A percentile compares a stretch with the other conserved stretches of the same genome.
Conservation (phyloP, 2,329 filamentous ascomycete species). For the Diaporthe destruens region DNA sequence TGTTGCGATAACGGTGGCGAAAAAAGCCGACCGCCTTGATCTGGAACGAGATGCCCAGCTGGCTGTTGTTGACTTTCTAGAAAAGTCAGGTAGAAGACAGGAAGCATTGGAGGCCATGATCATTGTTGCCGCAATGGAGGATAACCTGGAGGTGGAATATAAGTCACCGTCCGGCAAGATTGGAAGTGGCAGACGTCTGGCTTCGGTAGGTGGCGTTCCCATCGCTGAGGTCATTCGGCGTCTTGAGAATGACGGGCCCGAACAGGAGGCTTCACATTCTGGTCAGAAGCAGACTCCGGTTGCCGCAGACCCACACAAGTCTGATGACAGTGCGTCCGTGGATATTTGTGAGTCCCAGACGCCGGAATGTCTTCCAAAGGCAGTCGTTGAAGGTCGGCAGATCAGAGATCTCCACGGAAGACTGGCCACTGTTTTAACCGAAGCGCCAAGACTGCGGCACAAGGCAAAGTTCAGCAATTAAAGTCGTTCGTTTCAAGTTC, state of each 20-base stretch:
- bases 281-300: neutral
- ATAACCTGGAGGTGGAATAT: neutral
- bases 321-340: no score
- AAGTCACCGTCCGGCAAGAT: neutral
- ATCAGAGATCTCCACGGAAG: slow-evolving; percentile 5
- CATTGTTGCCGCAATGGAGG: neutral
- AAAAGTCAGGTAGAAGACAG: neutral
- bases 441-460: slow-evolving; percentile 2
- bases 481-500: neutral
- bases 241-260: neutral
- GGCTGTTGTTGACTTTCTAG: neutral
- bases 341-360: neutral
- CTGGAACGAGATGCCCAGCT: neutral
- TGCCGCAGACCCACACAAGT: neutral
- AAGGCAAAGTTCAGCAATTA: neutral
- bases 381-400: neutral
- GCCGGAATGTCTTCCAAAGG: neutral
- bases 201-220: slow-evolving; percentile 6
- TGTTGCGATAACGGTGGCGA: neutral
- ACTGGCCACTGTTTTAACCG: neutral
- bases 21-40: neutral
- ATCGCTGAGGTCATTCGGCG: slow-evolving; percentile 1
- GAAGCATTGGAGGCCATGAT: slow-evolving; percentile 6
- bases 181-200: neutral
- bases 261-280: neutral